phyloP scores from a whole-genome alignment of 2,329 filamentous ascomycete species.

The Hypoxylon rubiginosum region DNA sequence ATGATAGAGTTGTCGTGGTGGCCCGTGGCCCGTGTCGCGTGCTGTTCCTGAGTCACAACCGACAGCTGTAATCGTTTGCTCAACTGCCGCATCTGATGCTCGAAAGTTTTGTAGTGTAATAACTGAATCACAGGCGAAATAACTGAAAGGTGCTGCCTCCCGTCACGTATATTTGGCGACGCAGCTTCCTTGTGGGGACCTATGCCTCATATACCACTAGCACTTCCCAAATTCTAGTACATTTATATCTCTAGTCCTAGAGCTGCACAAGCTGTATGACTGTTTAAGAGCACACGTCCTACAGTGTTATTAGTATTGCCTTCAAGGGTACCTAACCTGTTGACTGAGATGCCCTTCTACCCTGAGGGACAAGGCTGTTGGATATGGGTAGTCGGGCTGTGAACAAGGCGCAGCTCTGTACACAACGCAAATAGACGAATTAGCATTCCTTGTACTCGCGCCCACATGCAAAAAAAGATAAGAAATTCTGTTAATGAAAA shows the following conservation, averaged over 20 bases:
- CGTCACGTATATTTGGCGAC: neutral
- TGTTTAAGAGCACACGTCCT: neutral
- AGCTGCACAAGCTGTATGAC: neutral
- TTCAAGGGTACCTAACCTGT: neutral
- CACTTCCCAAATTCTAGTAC: neutral
- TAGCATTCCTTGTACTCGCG: neutral
- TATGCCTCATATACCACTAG: neutral
- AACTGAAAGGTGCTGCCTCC: neutral
- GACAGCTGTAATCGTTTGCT: neutral
- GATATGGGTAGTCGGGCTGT: neutral
- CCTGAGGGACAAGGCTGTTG: neutral
- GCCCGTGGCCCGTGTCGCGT: neutral
- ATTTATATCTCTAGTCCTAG: neutral
- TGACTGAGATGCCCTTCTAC: neutral
- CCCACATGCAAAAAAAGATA: no score
- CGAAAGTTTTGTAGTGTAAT: neutral
- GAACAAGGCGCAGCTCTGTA: neutral
- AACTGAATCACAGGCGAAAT: neutral
- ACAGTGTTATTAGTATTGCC: neutral
- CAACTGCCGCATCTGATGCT: neutral
- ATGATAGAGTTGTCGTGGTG: neutral
- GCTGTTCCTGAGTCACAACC: neutral
- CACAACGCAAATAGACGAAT: neutral
- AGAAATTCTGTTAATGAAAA: no score
- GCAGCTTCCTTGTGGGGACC: conserved; percentile 2